phyloP scores from a whole-genome alignment of 805 yeast genomes.

The Ogataea methylovora region DNA sequence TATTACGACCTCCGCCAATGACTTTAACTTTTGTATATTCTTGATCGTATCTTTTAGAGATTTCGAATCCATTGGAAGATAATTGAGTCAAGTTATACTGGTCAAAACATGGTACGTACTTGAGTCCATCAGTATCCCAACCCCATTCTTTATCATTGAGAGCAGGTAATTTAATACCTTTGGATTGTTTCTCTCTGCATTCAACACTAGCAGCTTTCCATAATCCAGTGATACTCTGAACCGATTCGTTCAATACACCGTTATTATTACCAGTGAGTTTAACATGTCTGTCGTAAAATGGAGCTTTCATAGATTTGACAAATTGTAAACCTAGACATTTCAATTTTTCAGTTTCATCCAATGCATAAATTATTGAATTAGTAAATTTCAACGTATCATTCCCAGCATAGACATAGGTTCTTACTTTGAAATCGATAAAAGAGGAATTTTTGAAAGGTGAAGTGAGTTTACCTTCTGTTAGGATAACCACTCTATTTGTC shows the following conservation, averaged over 20 bases:
- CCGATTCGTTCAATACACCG: conserved; percentile 3
- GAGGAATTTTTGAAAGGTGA: not conserved
- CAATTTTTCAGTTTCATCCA: conserved; percentile 1
- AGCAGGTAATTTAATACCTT: not conserved
- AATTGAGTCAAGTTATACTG: conserved; percentile 1
- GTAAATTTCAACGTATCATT: conserved; percentile 2
- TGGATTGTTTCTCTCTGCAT: not conserved
- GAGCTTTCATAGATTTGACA: not conserved
- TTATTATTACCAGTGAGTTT: conserved; percentile 1
- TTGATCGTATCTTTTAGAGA: not conserved
- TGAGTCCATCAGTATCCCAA: not conserved
- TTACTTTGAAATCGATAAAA: conserved; percentile 2
- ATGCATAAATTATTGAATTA: conserved; percentile 2
- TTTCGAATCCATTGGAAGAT: conserved; percentile 1
- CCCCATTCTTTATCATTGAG: conserved; percentile 1
- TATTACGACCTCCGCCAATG: conserved; percentile 1
- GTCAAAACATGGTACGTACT: conserved; percentile 1
- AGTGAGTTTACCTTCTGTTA: not conserved
- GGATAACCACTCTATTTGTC: not conserved
- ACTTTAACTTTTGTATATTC: conserved; percentile 1
- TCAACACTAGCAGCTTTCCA: conserved; percentile 1
- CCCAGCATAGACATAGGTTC: conserved; percentile 3
- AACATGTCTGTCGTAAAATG: conserved; percentile 4
- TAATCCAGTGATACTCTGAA: conserved; percentile 3
- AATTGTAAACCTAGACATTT: conserved; percentile 2